phyloP scores from a whole-genome alignment of 257 asterid genomes.

The Prunella vulgaris region DNA sequence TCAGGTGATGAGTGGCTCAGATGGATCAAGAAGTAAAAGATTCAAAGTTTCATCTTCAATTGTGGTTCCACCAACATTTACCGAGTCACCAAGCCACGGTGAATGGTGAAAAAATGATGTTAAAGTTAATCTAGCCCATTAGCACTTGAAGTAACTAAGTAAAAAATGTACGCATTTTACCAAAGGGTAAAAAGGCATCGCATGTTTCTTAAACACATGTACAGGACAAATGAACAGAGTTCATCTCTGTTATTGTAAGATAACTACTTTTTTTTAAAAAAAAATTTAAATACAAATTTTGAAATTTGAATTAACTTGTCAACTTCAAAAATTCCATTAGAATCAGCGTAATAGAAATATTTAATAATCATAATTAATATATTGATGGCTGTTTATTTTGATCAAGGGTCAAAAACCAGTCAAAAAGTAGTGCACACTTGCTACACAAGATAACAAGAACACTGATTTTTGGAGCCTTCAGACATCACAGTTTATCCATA shows the following conservation, averaged over 20 bases:
- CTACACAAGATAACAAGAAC: neutral
- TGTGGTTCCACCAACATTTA: slow-evolving; percentile 69
- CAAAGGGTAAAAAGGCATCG: slow-evolving; percentile 24
- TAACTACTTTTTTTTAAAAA: slow-evolving; percentile 6
- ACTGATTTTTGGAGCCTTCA: slow-evolving; percentile 10
- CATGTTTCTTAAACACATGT: slow-evolving; percentile 26
- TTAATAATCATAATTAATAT: neutral
- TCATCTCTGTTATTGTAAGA: slow-evolving; percentile 13
- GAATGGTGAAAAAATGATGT: slow-evolving; percentile 22
- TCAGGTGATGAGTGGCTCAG: slow-evolving; percentile 30
- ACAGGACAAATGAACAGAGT: slow-evolving; percentile 4
- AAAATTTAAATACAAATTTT: neutral
- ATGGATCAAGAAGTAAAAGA: slow-evolving; percentile 65
- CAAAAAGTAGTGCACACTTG: neutral
- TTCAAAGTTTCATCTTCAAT: slow-evolving; percentile 81
- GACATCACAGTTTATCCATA: slow-evolving; percentile 7
- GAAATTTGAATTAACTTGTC: too few relatives aligned
- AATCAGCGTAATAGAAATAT: neutral
- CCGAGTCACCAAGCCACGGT: slow-evolving; percentile 34
- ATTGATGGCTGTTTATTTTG: neutral
- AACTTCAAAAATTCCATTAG: neutral
- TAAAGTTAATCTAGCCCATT: neutral
- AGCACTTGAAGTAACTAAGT: neutral
- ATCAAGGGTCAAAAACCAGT: neutral
- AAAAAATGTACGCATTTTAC: slow-evolving; percentile 12